Conservation (phyloP, 495 filamentous ascomycete species). For the Thozetella sp. region DNA sequence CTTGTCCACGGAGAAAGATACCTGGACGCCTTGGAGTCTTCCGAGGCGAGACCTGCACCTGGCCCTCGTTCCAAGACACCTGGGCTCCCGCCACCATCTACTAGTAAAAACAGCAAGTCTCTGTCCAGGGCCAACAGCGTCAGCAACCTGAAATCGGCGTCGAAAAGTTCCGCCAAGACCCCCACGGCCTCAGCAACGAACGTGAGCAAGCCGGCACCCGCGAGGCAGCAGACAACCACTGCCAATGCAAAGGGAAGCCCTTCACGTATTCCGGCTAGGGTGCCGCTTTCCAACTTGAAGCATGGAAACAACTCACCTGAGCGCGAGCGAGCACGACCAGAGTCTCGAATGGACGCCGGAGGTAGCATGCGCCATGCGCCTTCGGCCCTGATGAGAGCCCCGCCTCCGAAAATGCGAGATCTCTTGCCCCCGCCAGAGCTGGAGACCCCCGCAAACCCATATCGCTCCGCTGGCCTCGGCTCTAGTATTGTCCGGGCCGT, state of each 20-base stretch:
- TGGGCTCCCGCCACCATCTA: conserved; percentile 57
- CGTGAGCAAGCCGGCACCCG: conserved; percentile 21
- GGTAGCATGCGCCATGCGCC: conserved; percentile 33
- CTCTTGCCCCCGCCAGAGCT: conserved; percentile 66
- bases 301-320: conserved; percentile 85
- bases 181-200: conserved; percentile 44
- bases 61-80: conserved; percentile 79
- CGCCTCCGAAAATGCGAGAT: conserved; percentile 90
- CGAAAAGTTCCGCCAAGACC: conserved; percentile 67
- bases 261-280: conserved; percentile 80
- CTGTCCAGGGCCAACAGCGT: conserved; percentile 36
- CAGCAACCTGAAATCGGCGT: conserved; percentile 37
- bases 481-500: conserved; percentile 75
- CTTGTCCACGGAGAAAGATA: conserved; percentile 90
- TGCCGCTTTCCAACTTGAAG: conserved; percentile 77
- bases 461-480: conserved; percentile 65
- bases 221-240: conserved; percentile 12
- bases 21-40: conserved; percentile 71
- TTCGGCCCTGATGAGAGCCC: conserved; percentile 54
- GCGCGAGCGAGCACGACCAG: conserved; percentile 67
- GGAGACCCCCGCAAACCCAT: conserved; percentile 62
- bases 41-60: conserved; percentile 62
- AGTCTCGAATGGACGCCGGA: conserved; percentile 35
- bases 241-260: conserved; percentile 55
- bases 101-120: conserved; percentile 38